These are phyloP conservation scores for Achaetomium macrosporum DNA, from an alignment of 2,329 filamentous ascomycete genomes.

Conservation along the genomic window DNA sequence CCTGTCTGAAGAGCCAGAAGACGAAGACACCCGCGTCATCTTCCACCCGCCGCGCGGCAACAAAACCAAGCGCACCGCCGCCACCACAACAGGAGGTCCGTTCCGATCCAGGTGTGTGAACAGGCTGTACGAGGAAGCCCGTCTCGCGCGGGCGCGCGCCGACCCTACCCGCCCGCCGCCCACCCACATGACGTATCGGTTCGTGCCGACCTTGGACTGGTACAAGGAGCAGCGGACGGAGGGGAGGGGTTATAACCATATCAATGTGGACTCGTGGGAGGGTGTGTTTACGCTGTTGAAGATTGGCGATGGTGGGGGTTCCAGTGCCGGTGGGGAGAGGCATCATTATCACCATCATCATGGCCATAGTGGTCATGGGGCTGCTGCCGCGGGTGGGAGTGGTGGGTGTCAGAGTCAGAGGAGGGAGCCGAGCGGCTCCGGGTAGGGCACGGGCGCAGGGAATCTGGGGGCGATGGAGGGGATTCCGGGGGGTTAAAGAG, in stretches of 20 bases:
- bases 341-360: no score
- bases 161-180: conserved; percentile 13
- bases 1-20: background rate
- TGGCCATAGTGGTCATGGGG: background rate
- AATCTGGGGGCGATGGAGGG: background rate
- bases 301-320: conserved; percentile 2
- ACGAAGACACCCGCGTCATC: conserved; percentile 32
- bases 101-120: conserved; percentile 37
- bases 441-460: background rate
- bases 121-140: conserved; percentile 37
- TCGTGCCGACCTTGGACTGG: conserved; percentile 46
- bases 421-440: background rate
- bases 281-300: conserved; percentile 31
- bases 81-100: background rate
- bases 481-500: background rate
- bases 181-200: conserved; percentile 35
- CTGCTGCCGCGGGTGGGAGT: background rate
- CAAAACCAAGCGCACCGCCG: background rate
- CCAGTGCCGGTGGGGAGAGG: background rate
- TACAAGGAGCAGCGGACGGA: conserved; percentile 42
- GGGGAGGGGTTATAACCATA: conserved; percentile 45
- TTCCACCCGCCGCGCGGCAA: conserved; percentile 42
- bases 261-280: conserved; percentile 41
- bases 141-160: conserved; percentile 17
- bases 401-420: background rate